phyloP scores from a whole-genome alignment of 2,329 filamentous ascomycete genomes.

The Whalleya microplaca region DNA sequence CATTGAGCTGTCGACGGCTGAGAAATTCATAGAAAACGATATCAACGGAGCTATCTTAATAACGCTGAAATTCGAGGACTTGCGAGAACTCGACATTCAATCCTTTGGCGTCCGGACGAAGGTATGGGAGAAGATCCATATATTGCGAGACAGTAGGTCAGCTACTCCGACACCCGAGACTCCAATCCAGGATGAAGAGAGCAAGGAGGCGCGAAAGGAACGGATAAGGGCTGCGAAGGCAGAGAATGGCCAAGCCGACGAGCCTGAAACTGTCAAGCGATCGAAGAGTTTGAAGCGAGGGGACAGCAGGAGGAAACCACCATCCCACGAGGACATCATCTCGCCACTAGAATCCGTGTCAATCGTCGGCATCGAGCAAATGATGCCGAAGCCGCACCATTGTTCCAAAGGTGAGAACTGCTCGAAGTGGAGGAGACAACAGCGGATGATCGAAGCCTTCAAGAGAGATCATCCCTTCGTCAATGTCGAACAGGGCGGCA shows the following conservation, averaged over 20 bases:
- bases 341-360: constrained; percentile 83
- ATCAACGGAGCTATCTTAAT: constrained; percentile 87
- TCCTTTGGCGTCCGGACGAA: constrained; percentile 82
- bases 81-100: constrained; percentile 78
- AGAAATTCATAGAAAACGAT: constrained; percentile 89
- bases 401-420: constrained; percentile 89
- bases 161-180: constrained; percentile 58
- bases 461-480: constrained; percentile 74
- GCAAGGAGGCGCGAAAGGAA: constrained; percentile 54
- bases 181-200: constrained; percentile 63
- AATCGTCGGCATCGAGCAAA: constrained; percentile 89
- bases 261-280: constrained; percentile 38
- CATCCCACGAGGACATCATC: constrained; percentile 65
- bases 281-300: constrained; percentile 41
- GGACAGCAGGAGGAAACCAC: constrained; percentile 40
- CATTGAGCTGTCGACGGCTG: constrained; percentile 75
- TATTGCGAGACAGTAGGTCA: constrained; percentile 61
- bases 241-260: constrained; percentile 22
- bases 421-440: constrained; percentile 78
- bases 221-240: constrained; percentile 42
- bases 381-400: constrained; percentile 80
- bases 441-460: constrained; percentile 75
- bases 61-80: constrained; percentile 87
- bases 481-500: constrained; percentile 62
- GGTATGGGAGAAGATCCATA: constrained; percentile 79